Conservation (phyloP, 2,329 filamentous ascomycete species). For the Ceratocystis huliohia region DNA sequence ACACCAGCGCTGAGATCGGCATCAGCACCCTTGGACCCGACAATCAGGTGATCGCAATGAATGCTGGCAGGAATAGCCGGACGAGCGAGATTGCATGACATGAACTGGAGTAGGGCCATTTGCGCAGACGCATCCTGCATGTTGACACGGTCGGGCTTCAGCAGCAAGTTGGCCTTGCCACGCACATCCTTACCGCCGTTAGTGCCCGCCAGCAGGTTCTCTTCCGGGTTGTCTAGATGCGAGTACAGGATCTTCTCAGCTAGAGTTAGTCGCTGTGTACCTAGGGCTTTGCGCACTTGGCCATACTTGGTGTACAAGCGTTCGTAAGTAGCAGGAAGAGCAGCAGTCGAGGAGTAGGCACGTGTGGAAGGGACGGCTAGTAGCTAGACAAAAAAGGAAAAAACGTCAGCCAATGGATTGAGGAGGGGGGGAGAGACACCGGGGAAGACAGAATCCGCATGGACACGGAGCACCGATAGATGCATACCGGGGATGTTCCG, state of each 20-base stretch:
- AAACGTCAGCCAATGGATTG: not conserved
- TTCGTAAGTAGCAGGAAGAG: slow-evolving; percentile 59
- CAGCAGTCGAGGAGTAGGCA: slow-evolving; percentile 31
- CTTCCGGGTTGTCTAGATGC: slow-evolving; percentile 79
- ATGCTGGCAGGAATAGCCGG: slow-evolving; percentile 94
- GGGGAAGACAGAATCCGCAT: not conserved
- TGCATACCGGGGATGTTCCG: not conserved
- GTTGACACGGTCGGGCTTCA: slow-evolving; percentile 92
- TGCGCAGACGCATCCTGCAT: slow-evolving; percentile 99
- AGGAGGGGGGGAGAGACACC: not conserved
- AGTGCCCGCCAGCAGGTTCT: slow-evolving; percentile 71
- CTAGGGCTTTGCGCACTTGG: slow-evolving; percentile 62
- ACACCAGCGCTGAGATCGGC: slow-evolving; percentile 76
- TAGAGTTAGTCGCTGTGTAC: slow-evolving; percentile 58
- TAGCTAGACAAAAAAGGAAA: not conserved
- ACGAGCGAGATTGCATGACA: slow-evolving; percentile 80
- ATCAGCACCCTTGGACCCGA: slow-evolving; percentile 80
- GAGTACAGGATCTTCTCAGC: slow-evolving; percentile 98
- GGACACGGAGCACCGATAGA: not conserved
- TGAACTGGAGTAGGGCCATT: slow-evolving; percentile 97
- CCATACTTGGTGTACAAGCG: slow-evolving; percentile 67
- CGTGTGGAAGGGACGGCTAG: slow-evolving; percentile 24
- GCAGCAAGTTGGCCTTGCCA: slow-evolving; percentile 82
- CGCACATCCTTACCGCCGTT: slow-evolving; percentile 74
- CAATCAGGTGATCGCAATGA: slow-evolving; percentile 98